A percentile compares a stretch with the other conserved stretches of the same genome.
Evolutionary conservation across 306 rosid species (phyloP).

Genomic region (Arachis hypogaea): DNA sequence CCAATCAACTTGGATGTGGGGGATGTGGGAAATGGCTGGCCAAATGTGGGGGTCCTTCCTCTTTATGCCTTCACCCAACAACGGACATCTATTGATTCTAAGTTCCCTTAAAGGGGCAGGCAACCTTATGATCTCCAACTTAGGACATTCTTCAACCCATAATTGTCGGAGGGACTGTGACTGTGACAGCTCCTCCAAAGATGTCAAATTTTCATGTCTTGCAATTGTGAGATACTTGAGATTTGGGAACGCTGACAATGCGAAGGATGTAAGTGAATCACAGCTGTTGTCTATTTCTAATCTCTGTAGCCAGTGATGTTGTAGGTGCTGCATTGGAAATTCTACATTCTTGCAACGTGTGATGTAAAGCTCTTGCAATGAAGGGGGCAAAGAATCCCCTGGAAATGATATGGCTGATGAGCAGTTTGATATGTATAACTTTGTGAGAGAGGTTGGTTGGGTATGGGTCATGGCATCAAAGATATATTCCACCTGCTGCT

Average conservation of each 20-base stretch:
- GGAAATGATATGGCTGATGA: not conserved
- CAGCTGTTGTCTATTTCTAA: not conserved
- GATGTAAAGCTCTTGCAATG: not conserved
- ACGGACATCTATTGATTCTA: not conserved
- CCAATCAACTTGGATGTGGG: too few species aligned
- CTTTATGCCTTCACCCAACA: not conserved
- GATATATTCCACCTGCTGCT: not conserved
- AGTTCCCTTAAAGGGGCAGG: not conserved
- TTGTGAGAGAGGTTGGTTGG: not conserved
- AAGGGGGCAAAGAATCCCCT: not conserved
- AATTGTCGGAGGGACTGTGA: not conserved
- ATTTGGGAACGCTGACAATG: not conserved
- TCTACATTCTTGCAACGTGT: not conserved
- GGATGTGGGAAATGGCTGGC: not conserved
- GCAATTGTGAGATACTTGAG: not conserved
- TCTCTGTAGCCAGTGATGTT: not conserved
- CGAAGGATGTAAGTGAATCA: not conserved
- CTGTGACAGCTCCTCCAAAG: not conserved
- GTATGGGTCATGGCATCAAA: not conserved
- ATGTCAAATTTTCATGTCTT: not conserved
- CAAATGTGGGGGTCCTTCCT: not conserved
- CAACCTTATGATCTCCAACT: not conserved
- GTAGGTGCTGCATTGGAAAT: not conserved
- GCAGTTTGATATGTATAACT: not conserved
- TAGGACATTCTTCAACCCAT: not conserved